phyloP scores from a whole-genome alignment of 306 rosid genomes.

The Purshia tridentata region DNA sequence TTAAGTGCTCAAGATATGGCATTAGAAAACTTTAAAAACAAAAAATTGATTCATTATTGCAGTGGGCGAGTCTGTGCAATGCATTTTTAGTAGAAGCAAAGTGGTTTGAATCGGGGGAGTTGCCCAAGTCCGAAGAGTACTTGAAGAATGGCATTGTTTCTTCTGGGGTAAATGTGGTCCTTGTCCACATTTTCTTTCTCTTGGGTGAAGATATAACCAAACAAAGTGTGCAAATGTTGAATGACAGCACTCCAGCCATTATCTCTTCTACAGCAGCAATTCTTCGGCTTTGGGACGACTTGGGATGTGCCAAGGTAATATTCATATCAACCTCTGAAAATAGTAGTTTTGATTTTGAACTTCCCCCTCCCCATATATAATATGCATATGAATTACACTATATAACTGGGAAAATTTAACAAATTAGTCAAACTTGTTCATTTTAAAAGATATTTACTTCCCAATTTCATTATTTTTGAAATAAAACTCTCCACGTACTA shows the following conservation, averaged over 20 bases:
- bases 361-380: too few species aligned
- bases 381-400: too few species aligned
- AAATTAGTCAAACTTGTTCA: too few species aligned
- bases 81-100: constrained; percentile 68
- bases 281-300: constrained; percentile 78
- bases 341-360: too few species aligned
- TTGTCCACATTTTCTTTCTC: constrained; percentile 53
- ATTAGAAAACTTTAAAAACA: too few species aligned
- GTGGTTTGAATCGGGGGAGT: constrained; percentile 54
- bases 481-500: too few species aligned
- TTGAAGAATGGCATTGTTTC: constrained; percentile 56
- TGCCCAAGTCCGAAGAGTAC: constrained; percentile 55
- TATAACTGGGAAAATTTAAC: too few species aligned
- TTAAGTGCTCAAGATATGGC: too few species aligned
- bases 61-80: constrained; percentile 59
- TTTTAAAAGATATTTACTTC: too few species aligned
- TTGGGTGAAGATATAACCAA: constrained; percentile 47
- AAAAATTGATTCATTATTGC: constrained; percentile 6
- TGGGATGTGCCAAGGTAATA: constrained; percentile 68
- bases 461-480: too few species aligned
- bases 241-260: constrained; percentile 30
- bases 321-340: too few species aligned
- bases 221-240: constrained; percentile 32
- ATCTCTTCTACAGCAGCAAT: constrained; percentile 51
- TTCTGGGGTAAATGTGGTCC: constrained; percentile 51